These are phyloP conservation scores for Rhizophora apiculata DNA, from an alignment of 345 rosid species.

Conservation along the genomic window DNA sequence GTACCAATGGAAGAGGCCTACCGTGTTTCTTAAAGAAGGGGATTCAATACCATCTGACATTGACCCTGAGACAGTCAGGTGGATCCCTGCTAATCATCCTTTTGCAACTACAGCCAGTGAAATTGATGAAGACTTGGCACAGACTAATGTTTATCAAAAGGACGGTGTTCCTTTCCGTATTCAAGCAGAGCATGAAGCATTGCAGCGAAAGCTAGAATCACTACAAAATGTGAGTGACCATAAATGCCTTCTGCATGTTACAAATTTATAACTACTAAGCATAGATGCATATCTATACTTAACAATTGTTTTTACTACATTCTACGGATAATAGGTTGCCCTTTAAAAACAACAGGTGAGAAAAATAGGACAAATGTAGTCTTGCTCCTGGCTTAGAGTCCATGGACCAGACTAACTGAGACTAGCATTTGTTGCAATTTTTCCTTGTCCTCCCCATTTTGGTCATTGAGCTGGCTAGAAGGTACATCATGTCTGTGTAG, in stretches of 20 bases:
- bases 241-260: neutral
- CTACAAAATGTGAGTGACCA: constrained; percentile 56
- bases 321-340: too few species aligned
- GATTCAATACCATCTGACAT: constrained; percentile 80
- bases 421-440: too few species aligned
- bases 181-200: constrained; percentile 87
- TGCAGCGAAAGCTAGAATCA: constrained; percentile 82
- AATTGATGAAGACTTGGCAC: constrained; percentile 86
- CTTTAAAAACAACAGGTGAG: too few species aligned
- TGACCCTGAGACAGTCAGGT: constrained; percentile 86
- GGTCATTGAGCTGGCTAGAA: too few species aligned
- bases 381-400: too few species aligned
- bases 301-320: too few species aligned
- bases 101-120: constrained; percentile 87
- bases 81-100: constrained; percentile 99
- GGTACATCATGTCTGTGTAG: too few species aligned
- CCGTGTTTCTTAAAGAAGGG: constrained; percentile 87
- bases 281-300: neutral
- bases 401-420: too few species aligned
- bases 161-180: constrained; percentile 92
- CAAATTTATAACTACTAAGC: neutral
- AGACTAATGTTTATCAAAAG: constrained; percentile 83
- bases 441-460: too few species aligned
- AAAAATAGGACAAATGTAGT: too few species aligned
- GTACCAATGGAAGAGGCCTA: constrained; percentile 94